Evolutionary conservation across 768 basidiomycete genomes (phyloP).

Genomic region (Rossbeevera mucosa): DNA sequence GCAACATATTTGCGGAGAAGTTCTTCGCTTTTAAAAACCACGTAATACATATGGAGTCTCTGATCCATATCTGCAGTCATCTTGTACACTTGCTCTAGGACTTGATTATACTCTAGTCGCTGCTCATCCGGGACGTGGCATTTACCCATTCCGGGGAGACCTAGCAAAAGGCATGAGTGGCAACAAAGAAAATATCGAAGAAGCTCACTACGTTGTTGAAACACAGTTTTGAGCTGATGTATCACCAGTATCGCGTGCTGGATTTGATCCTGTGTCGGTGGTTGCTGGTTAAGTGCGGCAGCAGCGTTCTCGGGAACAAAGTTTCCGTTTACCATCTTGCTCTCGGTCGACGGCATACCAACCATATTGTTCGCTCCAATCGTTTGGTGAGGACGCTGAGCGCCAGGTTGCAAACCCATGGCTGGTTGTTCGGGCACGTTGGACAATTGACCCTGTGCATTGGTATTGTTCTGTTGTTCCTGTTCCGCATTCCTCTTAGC

Average conservation of each 20-base stretch:
- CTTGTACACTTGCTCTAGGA: slow-evolving; percentile 48
- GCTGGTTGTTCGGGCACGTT: slow-evolving; percentile 21
- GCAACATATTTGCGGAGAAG: slow-evolving; percentile 45
- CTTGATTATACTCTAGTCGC: slow-evolving; percentile 45
- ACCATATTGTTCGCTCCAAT: slow-evolving; percentile 11
- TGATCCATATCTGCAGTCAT: slow-evolving; percentile 45
- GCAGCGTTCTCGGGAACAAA: slow-evolving; percentile 5
- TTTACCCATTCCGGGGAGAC: slow-evolving; percentile 30
- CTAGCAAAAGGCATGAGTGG: slow-evolving; percentile 25
- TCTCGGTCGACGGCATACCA: slow-evolving; percentile 12
- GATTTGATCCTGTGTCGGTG: slow-evolving; percentile 32
- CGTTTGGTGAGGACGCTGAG: slow-evolving; percentile 15
- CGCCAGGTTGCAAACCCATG: slow-evolving; percentile 9
- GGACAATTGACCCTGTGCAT: slow-evolving; percentile 14
- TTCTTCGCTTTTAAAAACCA: slow-evolving; percentile 45
- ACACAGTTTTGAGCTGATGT: slow-evolving; percentile 31
- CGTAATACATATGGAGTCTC: slow-evolving; percentile 44
- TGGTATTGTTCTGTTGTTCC: slow-evolving; percentile 19
- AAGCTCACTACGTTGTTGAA: slow-evolving; percentile 29
- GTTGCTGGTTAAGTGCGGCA: slow-evolving; percentile 5
- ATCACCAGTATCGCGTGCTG: slow-evolving; percentile 29
- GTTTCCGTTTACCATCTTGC: slow-evolving; percentile 14
- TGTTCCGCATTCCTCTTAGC: slow-evolving; percentile 22
- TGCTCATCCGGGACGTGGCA: slow-evolving; percentile 50
- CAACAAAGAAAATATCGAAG: slow-evolving; percentile 7